Evolutionary conservation across 495 filamentous ascomycete genomes (phyloP).

Genomic region (Patellaria atrata): DNA sequence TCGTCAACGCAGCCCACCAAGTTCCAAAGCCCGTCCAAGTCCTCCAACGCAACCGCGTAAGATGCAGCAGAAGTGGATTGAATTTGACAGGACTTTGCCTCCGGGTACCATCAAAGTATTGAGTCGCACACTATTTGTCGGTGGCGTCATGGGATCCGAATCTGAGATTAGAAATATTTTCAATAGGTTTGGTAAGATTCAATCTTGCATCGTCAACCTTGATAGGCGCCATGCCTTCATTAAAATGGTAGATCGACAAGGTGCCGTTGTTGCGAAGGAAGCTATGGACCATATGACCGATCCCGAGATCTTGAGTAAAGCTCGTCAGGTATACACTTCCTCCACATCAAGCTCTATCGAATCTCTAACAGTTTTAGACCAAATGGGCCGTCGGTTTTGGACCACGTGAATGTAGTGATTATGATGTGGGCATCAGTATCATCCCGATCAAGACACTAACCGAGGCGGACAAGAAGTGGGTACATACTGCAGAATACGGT

Average conservation of each 20-base stretch:
- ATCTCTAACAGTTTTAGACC: constrained; percentile 38
- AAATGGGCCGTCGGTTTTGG: constrained; percentile 97
- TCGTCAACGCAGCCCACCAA: constrained; percentile 64
- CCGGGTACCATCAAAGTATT: constrained; percentile 76
- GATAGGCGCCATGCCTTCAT: constrained; percentile 98
- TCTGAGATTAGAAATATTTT: constrained; percentile 67
- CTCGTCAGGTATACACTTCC: constrained; percentile 33
- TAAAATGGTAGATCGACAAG: constrained; percentile 83
- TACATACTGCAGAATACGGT: constrained; percentile 85
- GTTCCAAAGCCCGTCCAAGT: constrained; percentile 43
- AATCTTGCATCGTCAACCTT: constrained; percentile 93
- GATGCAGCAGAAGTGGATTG: constrained; percentile 52
- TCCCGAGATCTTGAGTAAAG: constrained; percentile 61
- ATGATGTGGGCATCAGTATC: constrained; percentile 77
- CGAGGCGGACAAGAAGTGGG: constrained; percentile 94
- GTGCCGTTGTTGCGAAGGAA: constrained; percentile 72
- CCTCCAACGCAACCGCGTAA: constrained; percentile 34
- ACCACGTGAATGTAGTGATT: constrained; percentile 94
- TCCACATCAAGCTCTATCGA: not conserved
- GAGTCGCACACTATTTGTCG: constrained; percentile 90
- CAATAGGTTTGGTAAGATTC: constrained; percentile 64
- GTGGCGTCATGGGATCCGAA: constrained; percentile 70
- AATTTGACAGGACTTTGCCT: constrained; percentile 61
- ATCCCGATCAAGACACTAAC: constrained; percentile 87
- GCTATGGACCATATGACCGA: constrained; percentile 73